Evolutionary conservation across 1,284 basidiomycete genomes (phyloP).

Genomic region (Ganoderma meredithae): DNA sequence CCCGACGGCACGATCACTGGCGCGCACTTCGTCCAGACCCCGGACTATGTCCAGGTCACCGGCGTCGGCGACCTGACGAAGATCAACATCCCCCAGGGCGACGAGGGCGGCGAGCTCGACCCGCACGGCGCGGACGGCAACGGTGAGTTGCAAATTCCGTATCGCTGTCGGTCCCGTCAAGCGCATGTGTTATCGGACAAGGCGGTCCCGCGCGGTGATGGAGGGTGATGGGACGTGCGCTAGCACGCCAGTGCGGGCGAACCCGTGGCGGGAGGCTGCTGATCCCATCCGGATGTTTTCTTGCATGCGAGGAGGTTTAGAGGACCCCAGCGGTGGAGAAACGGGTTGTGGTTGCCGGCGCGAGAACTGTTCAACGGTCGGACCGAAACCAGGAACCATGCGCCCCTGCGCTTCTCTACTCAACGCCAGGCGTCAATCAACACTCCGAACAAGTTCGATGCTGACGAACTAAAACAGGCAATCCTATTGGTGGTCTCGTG

Average conservation of each 20-base stretch:
- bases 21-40: constrained; percentile 75
- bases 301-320: not conserved
- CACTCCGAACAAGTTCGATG: constrained; percentile 43
- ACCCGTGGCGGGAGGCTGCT: not conserved
- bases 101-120: constrained; percentile 69
- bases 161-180: not conserved
- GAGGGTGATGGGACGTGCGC: not conserved
- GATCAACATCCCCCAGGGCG: constrained; percentile 68
- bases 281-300: not conserved
- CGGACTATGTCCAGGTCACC: constrained; percentile 75
- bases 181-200: not conserved
- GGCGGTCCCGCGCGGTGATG: not conserved
- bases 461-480: constrained; percentile 47
- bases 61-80: constrained; percentile 72
- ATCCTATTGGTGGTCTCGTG: constrained; percentile 74
- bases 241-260: not conserved
- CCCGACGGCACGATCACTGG: constrained; percentile 77
- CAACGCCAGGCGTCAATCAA: constrained; percentile 26
- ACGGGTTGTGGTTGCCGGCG: not conserved
- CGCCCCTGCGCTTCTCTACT: not conserved
- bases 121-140: constrained; percentile 67
- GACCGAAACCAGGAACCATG: not conserved
- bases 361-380: not conserved
- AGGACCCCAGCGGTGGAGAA: not conserved
- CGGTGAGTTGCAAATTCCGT: constrained; percentile 42